Conservation (phyloP, 768 basidiomycete genomes). For the Termitomyces sp. region DNA sequence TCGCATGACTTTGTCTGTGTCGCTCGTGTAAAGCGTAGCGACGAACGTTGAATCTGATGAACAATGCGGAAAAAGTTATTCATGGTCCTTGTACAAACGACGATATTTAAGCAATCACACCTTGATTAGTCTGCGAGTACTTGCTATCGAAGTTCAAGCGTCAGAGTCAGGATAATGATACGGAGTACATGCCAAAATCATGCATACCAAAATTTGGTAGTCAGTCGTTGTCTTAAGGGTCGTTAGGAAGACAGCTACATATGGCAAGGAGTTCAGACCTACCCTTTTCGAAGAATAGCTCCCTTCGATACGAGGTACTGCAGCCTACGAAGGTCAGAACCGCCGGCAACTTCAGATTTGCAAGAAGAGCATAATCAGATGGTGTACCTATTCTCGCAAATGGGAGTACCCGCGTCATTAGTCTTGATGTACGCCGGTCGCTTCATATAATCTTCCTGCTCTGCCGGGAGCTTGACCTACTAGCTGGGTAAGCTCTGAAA, state of each 20-base stretch:
- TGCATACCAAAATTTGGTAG: conserved; percentile 76
- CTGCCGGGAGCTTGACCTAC: conserved; percentile 85
- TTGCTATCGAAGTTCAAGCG: conserved; percentile 39
- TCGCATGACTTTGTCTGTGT: conserved; percentile 69
- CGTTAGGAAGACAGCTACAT: conserved; percentile 14
- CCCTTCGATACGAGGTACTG: conserved; percentile 88
- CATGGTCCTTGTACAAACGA: neutral
- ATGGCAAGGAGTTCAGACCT: conserved; percentile 22
- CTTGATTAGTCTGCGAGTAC: conserved; percentile 63
- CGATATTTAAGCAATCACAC: conserved; percentile 17
- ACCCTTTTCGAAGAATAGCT: conserved; percentile 84
- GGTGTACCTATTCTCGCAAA: conserved; percentile 80
- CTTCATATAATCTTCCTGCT: conserved; percentile 76
- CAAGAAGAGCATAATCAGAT: conserved; percentile 11
- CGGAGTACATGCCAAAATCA: neutral
- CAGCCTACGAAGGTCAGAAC: conserved; percentile 41
- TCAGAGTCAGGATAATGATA: neutral
- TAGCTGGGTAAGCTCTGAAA: neutral
- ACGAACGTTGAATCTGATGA: conserved; percentile 70
- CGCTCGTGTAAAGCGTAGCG: conserved; percentile 77
- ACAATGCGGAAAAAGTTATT: conserved; percentile 2
- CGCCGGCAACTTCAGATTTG: conserved; percentile 12
- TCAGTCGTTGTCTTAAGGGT: conserved; percentile 63
- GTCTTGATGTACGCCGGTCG: conserved; percentile 80
- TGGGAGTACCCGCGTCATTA: conserved; percentile 70